Percentiles rank a stretch among this genome's conserved stretches.
Evolutionary conservation across 208 protist species (phyloP).

Genomic region (Trypanosoma platydactyli): DNA sequence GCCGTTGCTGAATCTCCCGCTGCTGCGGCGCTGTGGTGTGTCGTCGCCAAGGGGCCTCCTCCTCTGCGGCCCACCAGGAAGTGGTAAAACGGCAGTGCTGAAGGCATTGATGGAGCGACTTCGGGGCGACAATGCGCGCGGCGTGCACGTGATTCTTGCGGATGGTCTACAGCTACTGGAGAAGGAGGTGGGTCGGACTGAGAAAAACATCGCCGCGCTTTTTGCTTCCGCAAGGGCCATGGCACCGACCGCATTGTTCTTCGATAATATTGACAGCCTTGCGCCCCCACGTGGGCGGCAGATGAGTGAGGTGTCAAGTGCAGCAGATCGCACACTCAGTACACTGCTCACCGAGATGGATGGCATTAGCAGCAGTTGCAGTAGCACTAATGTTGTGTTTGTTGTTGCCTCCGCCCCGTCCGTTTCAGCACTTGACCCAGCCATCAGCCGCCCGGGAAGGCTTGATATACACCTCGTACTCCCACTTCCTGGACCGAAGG

Average conservation of each 20-base stretch:
- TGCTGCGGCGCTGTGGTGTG: slow-evolving; percentile 42
- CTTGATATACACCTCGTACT: slow-evolving; percentile 85
- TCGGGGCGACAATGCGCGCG: slow-evolving; percentile 3
- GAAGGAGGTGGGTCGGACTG: slow-evolving; percentile 88
- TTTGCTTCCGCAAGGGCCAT: slow-evolving; percentile 71
- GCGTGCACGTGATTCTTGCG: slow-evolving; percentile 64
- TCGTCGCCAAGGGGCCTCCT: slow-evolving; percentile 70
- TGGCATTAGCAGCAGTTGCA: slow-evolving; percentile 45
- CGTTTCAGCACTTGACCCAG: slow-evolving; percentile 66
- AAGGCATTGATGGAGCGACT: slow-evolving; percentile 52
- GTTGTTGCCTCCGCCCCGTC: slow-evolving; percentile 82
- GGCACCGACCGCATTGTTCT: slow-evolving; percentile 81
- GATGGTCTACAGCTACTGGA: slow-evolving; percentile 78
- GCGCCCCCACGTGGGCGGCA: slow-evolving; percentile 67
- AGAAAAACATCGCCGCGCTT: slow-evolving; percentile 84
- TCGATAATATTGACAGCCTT: slow-evolving; percentile 93
- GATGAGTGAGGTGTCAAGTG: slow-evolving; percentile 47
- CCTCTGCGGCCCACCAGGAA: slow-evolving; percentile 75
- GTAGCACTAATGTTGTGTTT: slow-evolving; percentile 44
- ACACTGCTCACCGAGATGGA: slow-evolving; percentile 94
- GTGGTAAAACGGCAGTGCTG: slow-evolving; percentile 86
- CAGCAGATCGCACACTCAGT: slow-evolving; percentile 86
- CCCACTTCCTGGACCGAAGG: slow-evolving; percentile 20
- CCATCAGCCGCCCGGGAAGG: slow-evolving; percentile 80
- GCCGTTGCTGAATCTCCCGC: slow-evolving; percentile 60